These are phyloP conservation scores for Aspergillus sp. DNA, from an alignment of 2,329 filamentous ascomycete genomes.

Conservation along the genomic window DNA sequence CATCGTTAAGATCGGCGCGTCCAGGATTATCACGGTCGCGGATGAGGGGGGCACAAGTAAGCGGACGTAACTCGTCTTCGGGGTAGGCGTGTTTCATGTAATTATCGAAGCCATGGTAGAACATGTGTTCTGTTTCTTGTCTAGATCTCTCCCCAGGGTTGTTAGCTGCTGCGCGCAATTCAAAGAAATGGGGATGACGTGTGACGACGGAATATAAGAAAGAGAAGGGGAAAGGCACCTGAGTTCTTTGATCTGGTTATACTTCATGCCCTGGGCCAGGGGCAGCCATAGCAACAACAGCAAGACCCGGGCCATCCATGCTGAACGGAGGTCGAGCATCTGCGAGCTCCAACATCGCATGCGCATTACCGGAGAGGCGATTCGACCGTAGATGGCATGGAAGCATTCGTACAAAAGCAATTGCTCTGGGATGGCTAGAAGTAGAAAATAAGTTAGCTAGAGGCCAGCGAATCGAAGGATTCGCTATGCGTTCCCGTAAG, in stretches of 20 bases:
- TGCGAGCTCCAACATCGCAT: constrained; percentile 34
- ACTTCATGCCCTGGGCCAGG: constrained; percentile 29
- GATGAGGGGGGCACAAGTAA: constrained; percentile 76
- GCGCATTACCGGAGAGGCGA: constrained; percentile 32
- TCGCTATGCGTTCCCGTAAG: neutral
- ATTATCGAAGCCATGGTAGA: constrained; percentile 94
- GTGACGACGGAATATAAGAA: neutral
- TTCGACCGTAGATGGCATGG: constrained; percentile 17
- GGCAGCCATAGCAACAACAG: constrained; percentile 29
- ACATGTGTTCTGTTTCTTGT: constrained; percentile 59
- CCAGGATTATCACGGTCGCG: constrained; percentile 72
- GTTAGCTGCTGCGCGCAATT: neutral
- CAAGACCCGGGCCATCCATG: constrained; percentile 29
- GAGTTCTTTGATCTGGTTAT: constrained; percentile 28
- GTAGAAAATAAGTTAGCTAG: neutral
- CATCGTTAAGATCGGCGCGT: constrained; percentile 86
- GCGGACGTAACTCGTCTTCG: constrained; percentile 85
- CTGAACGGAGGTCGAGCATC: constrained; percentile 28
- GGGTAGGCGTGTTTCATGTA: constrained; percentile 94
- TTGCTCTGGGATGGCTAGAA: neutral
- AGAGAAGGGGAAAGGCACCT: constrained; percentile 18
- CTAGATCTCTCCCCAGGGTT: constrained; percentile 14
- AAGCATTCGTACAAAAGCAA: constrained; percentile 4
- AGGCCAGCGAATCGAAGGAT: neutral
- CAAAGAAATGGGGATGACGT: neutral